Evolutionary conservation across 2,329 filamentous ascomycete species (phyloP), one percentile per base, ranked within the genome.

Genomic region (Colletotrichum echinochloae): DNA sequence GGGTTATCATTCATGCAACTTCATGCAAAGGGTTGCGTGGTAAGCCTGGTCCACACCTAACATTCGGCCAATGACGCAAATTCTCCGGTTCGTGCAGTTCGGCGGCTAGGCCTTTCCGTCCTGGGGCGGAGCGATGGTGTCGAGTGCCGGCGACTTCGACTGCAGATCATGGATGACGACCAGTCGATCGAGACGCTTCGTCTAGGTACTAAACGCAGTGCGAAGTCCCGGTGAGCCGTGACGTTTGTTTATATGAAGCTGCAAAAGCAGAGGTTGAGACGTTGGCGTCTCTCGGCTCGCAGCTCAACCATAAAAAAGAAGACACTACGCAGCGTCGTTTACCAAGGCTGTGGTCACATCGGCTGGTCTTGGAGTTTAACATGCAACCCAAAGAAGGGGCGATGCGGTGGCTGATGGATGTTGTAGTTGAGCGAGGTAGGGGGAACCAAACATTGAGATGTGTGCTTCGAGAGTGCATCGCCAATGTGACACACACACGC

Each of bases 1-100:
- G 37, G 48, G 26, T 26, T 51, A 37, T 67, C 46, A 35, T 67
- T 67, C 56, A 70, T 70, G 67, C 63, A 37, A n/a, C 39, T 54
- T 56, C 33, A 67, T 62, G 64, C 56, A 44, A 61, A 41, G 46
- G 14, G 28, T 39, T 39, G 49, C 39, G 28, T 46, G 33, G 51
- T 35, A 5, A 16, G 30, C 66, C 56, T 33, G 55, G 49, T 41
- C 55, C 18, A 60, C 35, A 35, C 44, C 44, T 66, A 41, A 44
- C 20, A 49, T 44, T 51, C 28, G 51, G n/a, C 51, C 33, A 62
- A 61, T 48, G 52, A 41, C 57, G 57, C 20, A 70, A 62, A 70
- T 67, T 70, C 64, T 62, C 67, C 67, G 67, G 52, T 39, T 28
- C 60, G 26, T 41, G 51, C 44, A 16, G 23, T 35, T 49, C 48